phyloP scores from a whole-genome alignment of 495 filamentous ascomycete genomes.

The Aspergillus heteromorphus region DNA sequence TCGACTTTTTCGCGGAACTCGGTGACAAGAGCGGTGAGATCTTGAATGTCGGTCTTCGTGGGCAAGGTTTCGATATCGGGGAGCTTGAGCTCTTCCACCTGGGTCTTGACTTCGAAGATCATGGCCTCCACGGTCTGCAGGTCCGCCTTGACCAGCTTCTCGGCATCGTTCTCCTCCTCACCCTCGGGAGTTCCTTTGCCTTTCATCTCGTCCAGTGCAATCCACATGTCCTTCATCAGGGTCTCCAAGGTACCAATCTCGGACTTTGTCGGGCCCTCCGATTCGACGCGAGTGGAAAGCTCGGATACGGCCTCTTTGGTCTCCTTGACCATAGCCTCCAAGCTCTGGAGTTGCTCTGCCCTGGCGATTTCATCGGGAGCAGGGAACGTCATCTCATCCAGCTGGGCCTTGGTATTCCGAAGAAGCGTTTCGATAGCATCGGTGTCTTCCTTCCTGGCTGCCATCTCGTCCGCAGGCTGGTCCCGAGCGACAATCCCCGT shows the following conservation, averaged over 20 bases:
- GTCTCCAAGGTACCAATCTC: conserved; percentile 72
- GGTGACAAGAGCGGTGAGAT: conserved; percentile 61
- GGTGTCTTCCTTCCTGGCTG: conserved; percentile 66
- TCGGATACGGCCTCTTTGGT: conserved; percentile 64
- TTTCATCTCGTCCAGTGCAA: conserved; percentile 72
- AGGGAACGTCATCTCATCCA: conserved; percentile 72
- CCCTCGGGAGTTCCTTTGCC: conserved; percentile 32
- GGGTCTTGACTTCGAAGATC: conserved; percentile 72
- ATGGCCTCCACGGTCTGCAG: conserved; percentile 71
- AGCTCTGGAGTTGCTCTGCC: conserved; percentile 67
- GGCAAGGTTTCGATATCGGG: conserved; percentile 60
- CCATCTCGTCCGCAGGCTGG: conserved; percentile 30
- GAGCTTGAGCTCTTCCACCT: conserved; percentile 64
- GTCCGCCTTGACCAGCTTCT: conserved; percentile 71
- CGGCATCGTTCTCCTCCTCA: conserved; percentile 55
- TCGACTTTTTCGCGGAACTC: conserved; percentile 68
- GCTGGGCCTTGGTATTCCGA: conserved; percentile 72
- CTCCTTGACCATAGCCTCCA: conserved; percentile 66
- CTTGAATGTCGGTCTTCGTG: conserved; percentile 55
- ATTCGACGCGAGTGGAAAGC: conserved; percentile 52
- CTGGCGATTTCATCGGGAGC: conserved; percentile 53
- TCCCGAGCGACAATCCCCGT: conserved; percentile 39
- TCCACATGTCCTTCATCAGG: conserved; percentile 68
- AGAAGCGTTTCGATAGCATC: conserved; percentile 86
- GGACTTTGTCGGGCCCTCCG: conserved; percentile 62